Base-by-base conservation (phyloP, 148 eudicot genomes). In the Rhododendron williamsianum region DNA sequence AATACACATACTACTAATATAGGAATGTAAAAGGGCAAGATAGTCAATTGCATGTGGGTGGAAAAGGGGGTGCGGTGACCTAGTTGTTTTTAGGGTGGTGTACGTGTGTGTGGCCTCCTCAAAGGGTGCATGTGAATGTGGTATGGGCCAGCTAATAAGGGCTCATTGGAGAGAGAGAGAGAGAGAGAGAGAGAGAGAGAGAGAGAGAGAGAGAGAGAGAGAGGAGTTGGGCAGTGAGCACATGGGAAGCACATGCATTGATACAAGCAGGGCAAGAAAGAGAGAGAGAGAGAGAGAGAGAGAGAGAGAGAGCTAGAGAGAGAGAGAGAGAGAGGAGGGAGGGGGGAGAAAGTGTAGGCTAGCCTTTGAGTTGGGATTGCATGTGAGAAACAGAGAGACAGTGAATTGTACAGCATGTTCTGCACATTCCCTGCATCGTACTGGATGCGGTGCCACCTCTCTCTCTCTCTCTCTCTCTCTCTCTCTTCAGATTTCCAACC, bases 401-500 rank as follows among this genome's bases (percentile, higher is more conserved):
- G 90, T 87, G 83, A 84, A 83, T 69, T 88, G 88, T 48, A 88
- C 85, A 43, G 80, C 89, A 90, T 86, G 89, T 90, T 79, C 91
- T 86, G 87, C 89, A 90, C 91, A 88, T 90, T 90, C 89, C 91
- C 88, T 84, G 87, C 91, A 84, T 45, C n/a, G 30, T 45, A 10
- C 43, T 19, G 76, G 60, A 46, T 43, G 21, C 35, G 7, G 6
- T 48, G 49, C 13, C 60, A 35, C 46, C 76, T 72, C 85, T 45
- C 35, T 45, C 21, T 58, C 73, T 36, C 15, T 58, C 10, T 41
- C 16, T 52, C 46, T 19, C 11, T 52, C 27, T 10, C 18, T 56
- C 49, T 33, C 30, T 33, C 25, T 60, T 0, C 11, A 2, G 60
- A 54, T 54, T 54, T 54, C 6, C 21, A 54, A 16, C 5, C 58